Evolutionary conservation across 2,329 filamentous ascomycete species (phyloP), one percentile per base, ranked within the genome.

Genomic region (Venturia aucupariae): DNA sequence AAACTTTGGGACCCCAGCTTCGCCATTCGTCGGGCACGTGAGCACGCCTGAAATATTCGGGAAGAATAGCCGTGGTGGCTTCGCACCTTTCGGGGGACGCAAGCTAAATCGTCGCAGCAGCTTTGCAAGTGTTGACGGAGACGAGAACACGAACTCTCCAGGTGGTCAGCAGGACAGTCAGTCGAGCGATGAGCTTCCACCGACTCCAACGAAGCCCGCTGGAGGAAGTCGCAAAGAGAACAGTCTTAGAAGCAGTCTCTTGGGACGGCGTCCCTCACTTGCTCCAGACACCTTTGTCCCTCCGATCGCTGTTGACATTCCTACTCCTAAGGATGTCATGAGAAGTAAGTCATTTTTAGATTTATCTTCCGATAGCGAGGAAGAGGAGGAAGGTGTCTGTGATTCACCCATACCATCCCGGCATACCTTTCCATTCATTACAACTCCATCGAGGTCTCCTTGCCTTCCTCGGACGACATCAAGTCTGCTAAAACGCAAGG

Each of bases 141-240:
- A 92, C 48, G 90, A 96, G 61, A 78, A 82, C 65, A 82, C 84
- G 68, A 79, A 82, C 68, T 84, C 84, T 60, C 79, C 88, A 70
- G 80, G 79, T 17, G 80, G 77, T n/a, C 80, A 78, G 51, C 76
- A 79, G 65, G 84, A 86, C 65, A 82, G 80, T 68, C 84, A 87
- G 69, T 75, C 78, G 5, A 80, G 82, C 63, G 90, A 92, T 46
- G 92, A 96, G 61, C 80, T 93, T 65, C 92, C 93, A n/a, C 92
- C 93, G 0, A 99, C 94, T 1, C 94, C 94, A 0, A 97, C 94
- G 0, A 97, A 96, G 75, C 85, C 85, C 72, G 73, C 63, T 73
- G 64, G 64, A 30, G 35, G 55, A 30, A 62, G 46, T 17, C 80
- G 78, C 30, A 81, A 80, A 71, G 77, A 80, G 66, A 81, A 79